These are phyloP conservation scores for Rugonectria rugulosa DNA, from an alignment of 2,329 filamentous ascomycete species.

Conservation along the genomic window DNA sequence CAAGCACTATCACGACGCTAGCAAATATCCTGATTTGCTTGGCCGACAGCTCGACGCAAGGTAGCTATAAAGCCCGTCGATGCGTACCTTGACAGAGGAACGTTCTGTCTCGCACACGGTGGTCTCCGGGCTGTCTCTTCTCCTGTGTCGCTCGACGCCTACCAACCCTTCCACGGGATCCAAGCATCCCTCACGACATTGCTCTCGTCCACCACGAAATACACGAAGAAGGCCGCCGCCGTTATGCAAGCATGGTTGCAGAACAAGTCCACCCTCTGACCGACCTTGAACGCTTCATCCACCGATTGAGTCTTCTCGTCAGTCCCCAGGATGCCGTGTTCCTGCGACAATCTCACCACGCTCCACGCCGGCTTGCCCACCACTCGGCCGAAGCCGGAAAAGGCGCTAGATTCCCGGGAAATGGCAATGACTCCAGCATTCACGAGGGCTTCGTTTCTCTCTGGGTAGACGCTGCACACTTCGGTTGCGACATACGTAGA, in stretches of 20 bases:
- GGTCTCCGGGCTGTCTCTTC: too few relatives aligned
- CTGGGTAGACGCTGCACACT: conserved; percentile 48
- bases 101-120: too few relatives aligned
- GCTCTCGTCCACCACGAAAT: conserved; percentile 46
- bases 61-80: too few relatives aligned
- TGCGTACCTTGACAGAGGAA: too few relatives aligned
- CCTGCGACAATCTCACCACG: conserved; percentile 47
- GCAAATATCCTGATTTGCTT: too few relatives aligned
- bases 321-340: conserved; percentile 47
- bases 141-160: too few relatives aligned
- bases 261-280: conserved; percentile 43
- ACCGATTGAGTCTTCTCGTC: conserved; percentile 30
- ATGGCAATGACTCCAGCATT: conserved; percentile 47
- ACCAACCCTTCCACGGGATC: conserved; percentile 49
- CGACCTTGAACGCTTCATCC: conserved; percentile 42
- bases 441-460: conserved; percentile 48
- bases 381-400: conserved; percentile 41
- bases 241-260: conserved; percentile 49
- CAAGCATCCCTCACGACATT: conserved; percentile 45
- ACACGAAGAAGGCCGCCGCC: conserved; percentile 45
- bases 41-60: too few relatives aligned
- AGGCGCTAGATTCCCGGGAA: conserved; percentile 44
- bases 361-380: conserved; percentile 41
- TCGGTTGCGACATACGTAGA: conserved; percentile 44
- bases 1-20: too few relatives aligned